These are phyloP conservation scores for Dianthus caryophyllus DNA, from an alignment of 148 eudicot species.

Conservation along the genomic window DNA sequence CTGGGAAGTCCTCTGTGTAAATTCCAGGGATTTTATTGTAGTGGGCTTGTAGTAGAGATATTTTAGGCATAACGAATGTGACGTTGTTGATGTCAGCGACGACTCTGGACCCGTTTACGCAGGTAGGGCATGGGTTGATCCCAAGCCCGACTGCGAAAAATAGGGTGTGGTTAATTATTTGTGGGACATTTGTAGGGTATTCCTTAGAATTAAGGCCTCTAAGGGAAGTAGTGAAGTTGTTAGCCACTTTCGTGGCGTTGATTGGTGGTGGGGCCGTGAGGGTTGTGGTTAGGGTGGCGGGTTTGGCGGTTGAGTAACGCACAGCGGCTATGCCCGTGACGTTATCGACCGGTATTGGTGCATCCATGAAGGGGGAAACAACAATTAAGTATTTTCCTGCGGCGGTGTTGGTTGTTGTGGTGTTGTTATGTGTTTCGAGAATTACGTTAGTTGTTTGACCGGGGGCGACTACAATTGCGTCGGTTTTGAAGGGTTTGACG, in stretches of 20 bases:
- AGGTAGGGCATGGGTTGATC: conserved; percentile 37
- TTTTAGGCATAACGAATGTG: conserved; percentile 51
- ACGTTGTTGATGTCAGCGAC: conserved; percentile 58
- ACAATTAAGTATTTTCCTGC: conserved; percentile 41
- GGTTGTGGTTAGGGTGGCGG: conserved; percentile 18
- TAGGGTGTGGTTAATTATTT: conserved; percentile 40
- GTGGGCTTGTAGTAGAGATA: conserved; percentile 52
- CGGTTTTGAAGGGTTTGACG: conserved; percentile 8
- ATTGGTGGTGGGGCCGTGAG: conserved; percentile 42
- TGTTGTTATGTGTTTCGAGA: conserved; percentile 24
- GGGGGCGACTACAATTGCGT: conserved; percentile 2
- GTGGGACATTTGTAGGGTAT: conserved; percentile 45
- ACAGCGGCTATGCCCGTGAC: conserved; percentile 38
- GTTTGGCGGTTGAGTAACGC: background rate
- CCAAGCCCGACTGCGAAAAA: conserved; percentile 49
- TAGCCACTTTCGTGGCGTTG: conserved; percentile 38
- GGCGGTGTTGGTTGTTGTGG: too few species aligned
- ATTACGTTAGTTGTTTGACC: conserved; percentile 33
- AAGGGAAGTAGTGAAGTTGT: conserved; percentile 36
- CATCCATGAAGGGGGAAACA: conserved; percentile 52
- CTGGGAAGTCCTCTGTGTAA: conserved; percentile 55
- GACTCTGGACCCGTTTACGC: conserved; percentile 41
- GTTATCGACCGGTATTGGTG: conserved; percentile 53
- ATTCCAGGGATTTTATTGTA: conserved; percentile 39
- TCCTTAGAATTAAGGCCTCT: conserved; percentile 41